Evolutionary conservation across 1,139 yeast species (phyloP).

Genomic region (Yamadazyma conglobata): DNA sequence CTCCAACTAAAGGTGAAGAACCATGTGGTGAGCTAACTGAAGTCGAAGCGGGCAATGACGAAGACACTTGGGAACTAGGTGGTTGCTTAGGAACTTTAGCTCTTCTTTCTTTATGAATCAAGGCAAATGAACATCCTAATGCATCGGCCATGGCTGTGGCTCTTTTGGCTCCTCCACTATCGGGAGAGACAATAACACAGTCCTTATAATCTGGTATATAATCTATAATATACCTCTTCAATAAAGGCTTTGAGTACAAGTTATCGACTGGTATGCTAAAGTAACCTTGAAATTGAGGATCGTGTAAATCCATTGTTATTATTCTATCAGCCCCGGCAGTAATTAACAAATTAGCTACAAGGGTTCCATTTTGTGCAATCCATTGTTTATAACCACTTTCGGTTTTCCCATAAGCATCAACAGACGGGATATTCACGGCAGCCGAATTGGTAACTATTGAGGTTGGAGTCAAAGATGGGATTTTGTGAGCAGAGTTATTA

Average conservation of each 20-base stretch:
- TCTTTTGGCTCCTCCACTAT: slow-evolving; percentile 96
- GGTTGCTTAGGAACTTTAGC: slow-evolving; percentile 40
- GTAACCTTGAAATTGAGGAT: slow-evolving; percentile 91
- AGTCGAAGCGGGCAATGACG: slow-evolving; percentile 13
- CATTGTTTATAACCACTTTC: slow-evolving; percentile 82
- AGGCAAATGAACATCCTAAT: slow-evolving; percentile 83
- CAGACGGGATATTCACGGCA: slow-evolving; percentile 27
- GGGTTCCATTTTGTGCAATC: slow-evolving; percentile 94
- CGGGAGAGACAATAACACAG: slow-evolving; percentile 89
- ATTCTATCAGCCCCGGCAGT: slow-evolving; percentile 97
- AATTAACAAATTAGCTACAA: slow-evolving; percentile 82
- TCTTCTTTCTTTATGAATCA: slow-evolving; percentile 92
- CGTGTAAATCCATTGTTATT: slow-evolving; percentile 97
- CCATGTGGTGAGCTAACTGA: neutral
- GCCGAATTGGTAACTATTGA: slow-evolving; percentile 33
- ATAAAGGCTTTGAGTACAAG: slow-evolving; percentile 76
- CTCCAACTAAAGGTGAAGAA: slow-evolving; percentile 8
- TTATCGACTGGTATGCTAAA: slow-evolving; percentile 93
- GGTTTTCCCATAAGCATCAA: slow-evolving; percentile 40
- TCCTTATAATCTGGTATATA: slow-evolving; percentile 71
- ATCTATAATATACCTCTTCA: slow-evolving; percentile 75
- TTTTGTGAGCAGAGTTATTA: slow-evolving; percentile 5
- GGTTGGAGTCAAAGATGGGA: slow-evolving; percentile 21
- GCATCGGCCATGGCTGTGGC: slow-evolving; percentile 94
- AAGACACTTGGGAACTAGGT: slow-evolving; percentile 16